Conservation (phyloP, 495 filamentous ascomycete species). For the Talaromyces ruber region DNA sequence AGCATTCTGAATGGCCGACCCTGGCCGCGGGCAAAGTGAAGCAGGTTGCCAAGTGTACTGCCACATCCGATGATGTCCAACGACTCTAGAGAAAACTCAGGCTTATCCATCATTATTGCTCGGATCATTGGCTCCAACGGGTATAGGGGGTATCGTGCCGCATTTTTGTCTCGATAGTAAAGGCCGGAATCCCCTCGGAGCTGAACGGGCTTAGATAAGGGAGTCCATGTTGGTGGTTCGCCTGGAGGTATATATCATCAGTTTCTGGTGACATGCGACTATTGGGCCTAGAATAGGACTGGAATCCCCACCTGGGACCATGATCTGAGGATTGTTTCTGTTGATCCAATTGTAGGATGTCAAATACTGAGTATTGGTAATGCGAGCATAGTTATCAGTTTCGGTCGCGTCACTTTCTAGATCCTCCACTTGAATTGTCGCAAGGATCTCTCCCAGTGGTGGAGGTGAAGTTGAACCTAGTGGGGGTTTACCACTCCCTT, state of each 20-base stretch:
- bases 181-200: conserved; percentile 42
- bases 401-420: conserved; percentile 7
- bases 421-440: conserved; percentile 11
- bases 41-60: conserved; percentile 50
- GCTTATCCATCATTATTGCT: conserved; percentile 26
- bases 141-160: conserved; percentile 44
- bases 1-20: conserved; percentile 48
- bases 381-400: conserved; percentile 4
- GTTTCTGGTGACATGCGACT: too few relatives aligned
- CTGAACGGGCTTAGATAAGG: conserved; percentile 21
- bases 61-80: conserved; percentile 56
- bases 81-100: conserved; percentile 22
- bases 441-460: conserved; percentile 15
- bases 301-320: conserved; percentile 50
- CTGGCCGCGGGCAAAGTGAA: conserved; percentile 41
- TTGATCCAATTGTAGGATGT: conserved; percentile 51
- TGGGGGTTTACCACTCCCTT: neutral
- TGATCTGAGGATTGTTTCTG: conserved; percentile 25
- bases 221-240: conserved; percentile 49
- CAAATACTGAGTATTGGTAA: conserved; percentile 19
- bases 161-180: conserved; percentile 56
- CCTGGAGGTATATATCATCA: too few relatives aligned
- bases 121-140: conserved; percentile 52
- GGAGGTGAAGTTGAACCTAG: conserved; percentile 6
- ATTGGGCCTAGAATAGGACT: too few relatives aligned